phyloP scores from a whole-genome alignment of 2,329 filamentous ascomycete genomes.

The Colletotrichum cuscutae region DNA sequence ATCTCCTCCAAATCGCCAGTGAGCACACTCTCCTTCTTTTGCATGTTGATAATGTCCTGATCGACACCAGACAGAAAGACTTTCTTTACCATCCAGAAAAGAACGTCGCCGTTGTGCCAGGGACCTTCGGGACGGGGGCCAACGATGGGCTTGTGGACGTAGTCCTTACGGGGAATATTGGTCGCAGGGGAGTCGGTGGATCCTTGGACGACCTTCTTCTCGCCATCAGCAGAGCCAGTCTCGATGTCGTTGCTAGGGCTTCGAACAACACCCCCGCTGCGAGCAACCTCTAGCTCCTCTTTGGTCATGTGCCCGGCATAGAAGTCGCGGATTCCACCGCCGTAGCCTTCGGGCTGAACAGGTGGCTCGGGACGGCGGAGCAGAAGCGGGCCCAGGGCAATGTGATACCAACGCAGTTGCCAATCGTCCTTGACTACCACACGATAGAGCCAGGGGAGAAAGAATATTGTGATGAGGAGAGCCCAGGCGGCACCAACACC shows the following conservation, averaged over 20 bases:
- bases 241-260: slow-evolving; percentile 38
- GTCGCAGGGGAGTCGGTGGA: slow-evolving; percentile 30
- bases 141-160: slow-evolving; percentile 39
- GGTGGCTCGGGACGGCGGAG: slow-evolving; percentile 49
- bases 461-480: slow-evolving; percentile 56
- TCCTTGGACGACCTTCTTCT: slow-evolving; percentile 45
- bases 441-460: slow-evolving; percentile 64
- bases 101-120: slow-evolving; percentile 50
- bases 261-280: slow-evolving; percentile 36
- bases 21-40: slow-evolving; percentile 52
- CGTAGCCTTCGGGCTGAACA: slow-evolving; percentile 47
- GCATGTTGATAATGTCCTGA: slow-evolving; percentile 44
- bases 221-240: slow-evolving; percentile 37
- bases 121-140: slow-evolving; percentile 48
- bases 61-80: slow-evolving; percentile 54
- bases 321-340: slow-evolving; percentile 55
- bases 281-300: slow-evolving; percentile 54
- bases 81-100: slow-evolving; percentile 53
- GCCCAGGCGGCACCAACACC: slow-evolving; percentile 58
- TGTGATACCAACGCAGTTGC: slow-evolving; percentile 62
- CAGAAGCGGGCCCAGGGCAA: slow-evolving; percentile 60
- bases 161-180: not conserved
- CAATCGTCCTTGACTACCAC: slow-evolving; percentile 66
- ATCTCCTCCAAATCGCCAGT: slow-evolving; percentile 63
- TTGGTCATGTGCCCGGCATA: slow-evolving; percentile 61